Base-by-base conservation (phyloP, 805 yeast genomes). In the Saccharomycopsis fibuligera region DNA sequence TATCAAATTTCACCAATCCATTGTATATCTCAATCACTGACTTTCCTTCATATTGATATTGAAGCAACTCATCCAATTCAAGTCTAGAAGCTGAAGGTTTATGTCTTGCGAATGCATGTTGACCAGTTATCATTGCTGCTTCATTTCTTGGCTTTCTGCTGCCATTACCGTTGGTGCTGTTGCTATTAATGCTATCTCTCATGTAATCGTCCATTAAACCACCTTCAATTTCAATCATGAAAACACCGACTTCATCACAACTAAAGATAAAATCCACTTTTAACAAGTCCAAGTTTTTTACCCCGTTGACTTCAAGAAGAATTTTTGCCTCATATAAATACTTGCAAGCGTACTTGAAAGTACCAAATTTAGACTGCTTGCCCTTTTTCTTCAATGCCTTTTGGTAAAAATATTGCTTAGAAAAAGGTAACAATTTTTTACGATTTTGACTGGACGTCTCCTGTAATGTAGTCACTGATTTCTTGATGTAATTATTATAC, bases 341-440 rank as follows among this genome's bases (percentile, higher is more conserved):
- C 56, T 83, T 82, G 3, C 87, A 82, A 0, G 87, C 75, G 67
- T 86, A 86, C 61, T 81, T 81, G 68, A 76, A 84, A 1, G 86
- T 78, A 2, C 96, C 95, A 63, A 81, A 86, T 60, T 75, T 76
- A 1, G 91, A 87, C 35, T 83, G 64, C 42, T 83, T 70, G 31
- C 88, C 87, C 17, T 72, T 64, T 65, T 75, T 79, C 58, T 79
- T 79, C 56, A 86, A 66, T 54, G 81, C 86, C 29, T 89, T 68
- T 61, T 81, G 84, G 59, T 84, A 83, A 66, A 83, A 83, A 62
- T 81, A 83, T 57, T 86, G 91, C 60, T 78, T 86, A 45, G 84
- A 80, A 69, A 83, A 85, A 25, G 71, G 76, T 8, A 49, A 36
- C 10, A 38, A 17, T 8, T 22, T 9, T 29, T 39, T 43, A 43